Conservation (phyloP, 257 asterid genomes). For the Solanum medicagineum region DNA sequence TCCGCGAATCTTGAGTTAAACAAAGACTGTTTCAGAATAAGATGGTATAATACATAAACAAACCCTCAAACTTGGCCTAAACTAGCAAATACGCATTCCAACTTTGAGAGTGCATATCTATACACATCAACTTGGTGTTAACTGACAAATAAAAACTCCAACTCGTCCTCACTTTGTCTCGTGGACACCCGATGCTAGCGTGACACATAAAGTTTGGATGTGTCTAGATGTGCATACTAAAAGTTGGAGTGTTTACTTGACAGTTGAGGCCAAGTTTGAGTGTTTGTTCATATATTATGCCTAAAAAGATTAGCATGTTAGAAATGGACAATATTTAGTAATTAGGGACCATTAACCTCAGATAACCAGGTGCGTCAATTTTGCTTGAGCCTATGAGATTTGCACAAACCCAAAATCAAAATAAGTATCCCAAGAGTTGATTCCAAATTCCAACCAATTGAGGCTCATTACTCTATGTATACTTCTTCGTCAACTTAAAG, state of each 20-base stretch:
- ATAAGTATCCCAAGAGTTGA: not conserved
- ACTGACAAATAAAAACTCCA: not conserved
- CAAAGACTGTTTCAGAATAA: not conserved
- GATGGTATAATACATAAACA: not conserved
- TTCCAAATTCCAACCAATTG: not conserved
- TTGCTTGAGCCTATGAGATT: not conserved
- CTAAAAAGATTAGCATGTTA: not conserved
- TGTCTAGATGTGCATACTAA: not conserved
- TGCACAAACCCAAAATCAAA: not conserved
- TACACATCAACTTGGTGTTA: not conserved
- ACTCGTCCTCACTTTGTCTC: not conserved
- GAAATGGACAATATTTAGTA: not conserved
- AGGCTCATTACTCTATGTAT: not conserved
- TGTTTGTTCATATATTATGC: rapidly evolving
- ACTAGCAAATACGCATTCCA: not conserved
- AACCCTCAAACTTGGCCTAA: not conserved
- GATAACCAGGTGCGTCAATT: not conserved
- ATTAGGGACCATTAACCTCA: not conserved
- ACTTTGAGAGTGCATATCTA: not conserved
- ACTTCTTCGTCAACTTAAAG: not conserved
- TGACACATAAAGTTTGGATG: rapidly evolving
- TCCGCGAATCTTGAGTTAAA: not conserved
- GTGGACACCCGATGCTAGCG: rapidly evolving
- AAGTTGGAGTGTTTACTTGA: not conserved
- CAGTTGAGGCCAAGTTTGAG: not conserved